Conservation (phyloP, 805 yeast species). For the Candida nitratophila region DNA sequence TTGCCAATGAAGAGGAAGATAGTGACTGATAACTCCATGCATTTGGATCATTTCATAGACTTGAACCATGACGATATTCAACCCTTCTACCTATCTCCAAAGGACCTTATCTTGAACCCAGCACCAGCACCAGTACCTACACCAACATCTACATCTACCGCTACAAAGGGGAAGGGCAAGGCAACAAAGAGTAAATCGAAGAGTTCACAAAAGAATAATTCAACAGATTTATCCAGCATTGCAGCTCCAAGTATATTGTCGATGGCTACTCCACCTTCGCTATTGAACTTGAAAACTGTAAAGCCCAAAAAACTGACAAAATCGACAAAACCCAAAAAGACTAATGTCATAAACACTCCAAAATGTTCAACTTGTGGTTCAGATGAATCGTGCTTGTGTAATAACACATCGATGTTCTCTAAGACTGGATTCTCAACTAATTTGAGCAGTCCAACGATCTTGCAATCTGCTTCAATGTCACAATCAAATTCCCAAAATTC, state of each 20-base stretch:
- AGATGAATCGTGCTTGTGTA: neutral
- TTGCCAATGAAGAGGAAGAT: neutral
- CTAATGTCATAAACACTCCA: neutral
- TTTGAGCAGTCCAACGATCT: neutral
- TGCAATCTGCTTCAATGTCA: neutral
- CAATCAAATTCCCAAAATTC: neutral
- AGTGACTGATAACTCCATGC: neutral
- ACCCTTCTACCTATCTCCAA: constrained; percentile 14
- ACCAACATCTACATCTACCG: neutral
- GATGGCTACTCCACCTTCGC: neutral
- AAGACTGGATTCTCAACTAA: neutral
- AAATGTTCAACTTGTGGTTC: neutral
- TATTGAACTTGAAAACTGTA: neutral
- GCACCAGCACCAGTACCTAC: neutral
- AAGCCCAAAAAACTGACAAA: neutral
- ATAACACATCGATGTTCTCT: neutral
- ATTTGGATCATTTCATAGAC: neutral
- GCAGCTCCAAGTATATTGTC: neutral
- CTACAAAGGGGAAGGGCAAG: neutral
- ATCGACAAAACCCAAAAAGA: neutral
- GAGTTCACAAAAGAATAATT: neutral
- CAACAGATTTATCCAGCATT: neutral
- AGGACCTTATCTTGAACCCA: constrained; percentile 18
- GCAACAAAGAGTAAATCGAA: neutral
- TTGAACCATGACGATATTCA: neutral